Base-by-base conservation (phyloP, 1,284 basidiomycete genomes). In the Austropuccinia psidii region DNA sequence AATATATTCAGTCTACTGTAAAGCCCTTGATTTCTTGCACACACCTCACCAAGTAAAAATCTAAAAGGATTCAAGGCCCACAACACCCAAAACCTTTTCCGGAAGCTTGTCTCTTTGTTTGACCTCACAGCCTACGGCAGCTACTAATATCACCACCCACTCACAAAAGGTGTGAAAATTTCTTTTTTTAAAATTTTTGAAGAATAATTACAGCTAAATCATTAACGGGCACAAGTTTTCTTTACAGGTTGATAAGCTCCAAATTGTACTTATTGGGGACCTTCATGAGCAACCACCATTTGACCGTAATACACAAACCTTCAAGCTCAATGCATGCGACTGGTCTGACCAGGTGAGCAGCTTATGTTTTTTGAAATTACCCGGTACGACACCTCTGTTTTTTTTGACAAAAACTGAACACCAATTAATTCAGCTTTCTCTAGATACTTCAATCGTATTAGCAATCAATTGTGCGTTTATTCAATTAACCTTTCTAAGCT, bases 261-360 rank as follows among this genome's bases (percentile, higher is more conserved):
- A 94, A 76, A 83, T 98, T 37, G 87, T 99, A 58, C 84, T 99
- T 39, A 96, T 99, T 75, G 93, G 95, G 2, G 96, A 98, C 81
- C 82, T 93, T 74, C 90, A 98, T 78, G 94, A 98, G 78, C 89
- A 98, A 78, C 96, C 96, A 0, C 86, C 98, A 83, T 83, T 98
- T 27, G 93, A 98, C 81, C 81, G 98, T 39, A 89, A 88, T 77
- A 85, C 95, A 21, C 90, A 89, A 77, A 88, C 91, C 17, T 97
- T 98, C 82, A 85, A 86, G n/a, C 81, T 95, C 37, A 85, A 85
- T 33, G 88, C 90, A 1, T 89, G 89, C 76, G 94, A 99, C 80
- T 99, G 96, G 96, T 93, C 94, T 0, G 88, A 89, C 75, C 89
- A 93, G 82, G 91, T 96, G 79, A 77, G 83, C 77, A 9, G 5